These are phyloP conservation scores for Coemansia sp. DNA, from an alignment of 192 early-diverging fungal species.

Conservation along the genomic window DNA sequence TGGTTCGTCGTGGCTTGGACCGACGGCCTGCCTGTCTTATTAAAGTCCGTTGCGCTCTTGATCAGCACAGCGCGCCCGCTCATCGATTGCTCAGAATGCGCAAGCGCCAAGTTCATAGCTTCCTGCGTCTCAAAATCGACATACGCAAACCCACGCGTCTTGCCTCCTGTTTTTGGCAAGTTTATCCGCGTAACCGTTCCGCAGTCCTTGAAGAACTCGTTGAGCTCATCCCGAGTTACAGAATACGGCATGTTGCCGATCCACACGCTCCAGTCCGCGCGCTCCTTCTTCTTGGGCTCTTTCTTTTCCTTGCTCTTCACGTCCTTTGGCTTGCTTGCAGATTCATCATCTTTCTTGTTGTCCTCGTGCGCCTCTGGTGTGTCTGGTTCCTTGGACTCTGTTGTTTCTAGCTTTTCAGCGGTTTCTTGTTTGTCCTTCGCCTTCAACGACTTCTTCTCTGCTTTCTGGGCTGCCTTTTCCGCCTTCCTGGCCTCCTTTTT, in stretches of 20 bases:
- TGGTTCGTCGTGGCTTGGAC: slow-evolving; percentile 4
- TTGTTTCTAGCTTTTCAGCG: slow-evolving; percentile 9
- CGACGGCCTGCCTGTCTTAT: slow-evolving; percentile 58
- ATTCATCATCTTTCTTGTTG: slow-evolving; percentile 38
- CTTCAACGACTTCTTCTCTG: slow-evolving; percentile 3
- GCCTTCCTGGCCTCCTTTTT: slow-evolving; percentile 7
- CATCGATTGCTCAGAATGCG: slow-evolving; percentile 60
- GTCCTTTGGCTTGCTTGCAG: slow-evolving; percentile 33
- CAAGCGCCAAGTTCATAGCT: slow-evolving; percentile 59
- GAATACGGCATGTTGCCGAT: slow-evolving; percentile 70
- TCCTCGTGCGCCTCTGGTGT: neutral
- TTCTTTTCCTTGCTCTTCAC: slow-evolving; percentile 44
- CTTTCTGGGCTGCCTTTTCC: slow-evolving; percentile 9
- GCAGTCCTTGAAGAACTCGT: slow-evolving; percentile 59
- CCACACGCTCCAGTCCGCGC: slow-evolving; percentile 67
- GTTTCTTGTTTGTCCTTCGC: slow-evolving; percentile 19
- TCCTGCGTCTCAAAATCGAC: slow-evolving; percentile 64
- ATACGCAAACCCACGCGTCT: slow-evolving; percentile 66
- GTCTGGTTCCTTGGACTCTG: neutral
- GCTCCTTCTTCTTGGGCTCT: slow-evolving; percentile 37
- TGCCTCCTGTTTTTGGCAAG: slow-evolving; percentile 41
- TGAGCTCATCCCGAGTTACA: slow-evolving; percentile 56
- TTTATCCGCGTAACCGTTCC: slow-evolving; percentile 40
- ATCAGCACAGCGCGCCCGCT: slow-evolving; percentile 65
- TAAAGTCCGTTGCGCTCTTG: slow-evolving; percentile 64